These are phyloP conservation scores for Boletus sp. DNA, from an alignment of 768 basidiomycete species.

Conservation along the genomic window DNA sequence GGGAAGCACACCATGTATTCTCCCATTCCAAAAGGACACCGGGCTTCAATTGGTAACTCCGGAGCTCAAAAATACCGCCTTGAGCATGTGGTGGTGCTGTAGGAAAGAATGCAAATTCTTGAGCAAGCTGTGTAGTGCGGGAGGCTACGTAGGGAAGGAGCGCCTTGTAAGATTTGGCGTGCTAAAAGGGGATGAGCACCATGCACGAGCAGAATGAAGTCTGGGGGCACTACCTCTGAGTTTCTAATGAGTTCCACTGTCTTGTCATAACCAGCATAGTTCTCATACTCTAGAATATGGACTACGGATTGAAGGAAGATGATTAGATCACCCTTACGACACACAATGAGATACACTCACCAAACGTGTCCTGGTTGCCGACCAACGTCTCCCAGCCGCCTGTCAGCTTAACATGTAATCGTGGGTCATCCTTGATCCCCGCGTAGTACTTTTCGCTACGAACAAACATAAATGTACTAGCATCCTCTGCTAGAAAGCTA, in stretches of 20 bases:
- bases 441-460: slow-evolving; percentile 79
- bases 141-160: slow-evolving; percentile 76
- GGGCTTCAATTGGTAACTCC: slow-evolving; percentile 83
- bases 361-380: slow-evolving; percentile 86
- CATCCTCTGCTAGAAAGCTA: slow-evolving; percentile 8
- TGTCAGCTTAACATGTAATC: slow-evolving; percentile 80
- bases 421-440: slow-evolving; percentile 68
- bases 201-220: neutral
- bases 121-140: slow-evolving; percentile 74
- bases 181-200: slow-evolving; percentile 36
- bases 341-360: slow-evolving; percentile 40
- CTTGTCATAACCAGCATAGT: slow-evolving; percentile 85
- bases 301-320: slow-evolving; percentile 28
- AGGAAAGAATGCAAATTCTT: slow-evolving; percentile 95
- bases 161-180: slow-evolving; percentile 61
- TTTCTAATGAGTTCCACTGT: slow-evolving; percentile 58
- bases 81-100: slow-evolving; percentile 81
- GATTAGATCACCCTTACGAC: neutral
- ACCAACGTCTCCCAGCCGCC: slow-evolving; percentile 92
- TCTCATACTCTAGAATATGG: slow-evolving; percentile 91
- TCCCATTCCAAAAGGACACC: slow-evolving; percentile 96
- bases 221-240: slow-evolving; percentile 52
- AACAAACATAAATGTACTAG: slow-evolving; percentile 7
- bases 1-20: slow-evolving; percentile 64
- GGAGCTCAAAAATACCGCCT: slow-evolving; percentile 92